A percentile compares a stretch with the other conserved stretches of the same genome.
phyloP scores from a whole-genome alignment of 140 eudicot species.

The Flaveria floridana region DNA sequence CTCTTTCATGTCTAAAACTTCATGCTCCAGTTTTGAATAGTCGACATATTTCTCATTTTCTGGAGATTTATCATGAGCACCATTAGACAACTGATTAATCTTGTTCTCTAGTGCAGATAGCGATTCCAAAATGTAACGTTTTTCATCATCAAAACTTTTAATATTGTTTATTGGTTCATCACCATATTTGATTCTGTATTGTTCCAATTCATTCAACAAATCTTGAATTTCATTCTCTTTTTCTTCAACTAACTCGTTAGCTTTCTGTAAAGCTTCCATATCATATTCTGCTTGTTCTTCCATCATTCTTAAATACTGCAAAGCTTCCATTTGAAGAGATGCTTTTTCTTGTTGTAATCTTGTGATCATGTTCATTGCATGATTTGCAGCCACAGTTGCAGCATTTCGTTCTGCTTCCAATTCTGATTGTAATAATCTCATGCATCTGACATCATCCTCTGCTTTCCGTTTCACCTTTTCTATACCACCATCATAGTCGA shows the following conservation, averaged over 20 bases:
- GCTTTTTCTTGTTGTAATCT: conserved; percentile 91
- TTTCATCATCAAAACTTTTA: conserved; percentile 47
- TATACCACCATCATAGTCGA: conserved; percentile 48
- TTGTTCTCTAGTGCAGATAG: conserved; percentile 50
- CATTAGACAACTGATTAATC: conserved; percentile 38
- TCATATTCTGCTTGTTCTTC: conserved; percentile 95
- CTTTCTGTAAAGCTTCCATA: conserved; percentile 76
- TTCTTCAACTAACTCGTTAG: conserved; percentile 75
- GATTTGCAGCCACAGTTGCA: conserved; percentile 72
- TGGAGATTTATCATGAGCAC: conserved; percentile 28
- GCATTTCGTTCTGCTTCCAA: conserved; percentile 92
- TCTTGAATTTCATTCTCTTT: conserved; percentile 80
- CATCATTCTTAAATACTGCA: conserved; percentile 89
- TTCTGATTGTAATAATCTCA: conserved; percentile 58
- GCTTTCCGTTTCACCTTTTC: conserved; percentile 57
- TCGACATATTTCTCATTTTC: conserved; percentile 30
- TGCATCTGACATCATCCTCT: conserved; percentile 49
- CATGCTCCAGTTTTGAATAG: conserved; percentile 35
- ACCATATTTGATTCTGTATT: conserved; percentile 38
- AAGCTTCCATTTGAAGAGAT: conserved; percentile 77
- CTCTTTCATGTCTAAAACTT: conserved; percentile 43
- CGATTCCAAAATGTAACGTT: conserved; percentile 40
- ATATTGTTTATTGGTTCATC: conserved; percentile 37
- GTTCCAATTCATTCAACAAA: conserved; percentile 62
- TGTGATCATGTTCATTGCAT: conserved; percentile 97